Conservation (phyloP, 495 filamentous ascomycete species). For the Penicillium riverlandense region DNA sequence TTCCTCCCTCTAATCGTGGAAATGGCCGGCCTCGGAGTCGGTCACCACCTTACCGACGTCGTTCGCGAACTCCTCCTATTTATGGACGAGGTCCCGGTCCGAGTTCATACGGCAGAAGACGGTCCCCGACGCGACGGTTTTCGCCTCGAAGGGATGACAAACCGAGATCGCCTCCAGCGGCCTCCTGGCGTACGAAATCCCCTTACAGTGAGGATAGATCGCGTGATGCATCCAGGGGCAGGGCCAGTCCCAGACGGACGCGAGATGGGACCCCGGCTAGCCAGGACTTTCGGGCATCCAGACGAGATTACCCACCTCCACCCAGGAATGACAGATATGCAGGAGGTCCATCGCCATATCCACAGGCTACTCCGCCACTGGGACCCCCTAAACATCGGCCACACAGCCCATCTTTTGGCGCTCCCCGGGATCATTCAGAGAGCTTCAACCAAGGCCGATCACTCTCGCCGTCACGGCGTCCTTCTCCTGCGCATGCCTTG, state of each 20-base stretch:
- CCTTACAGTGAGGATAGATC: constrained; percentile 29
- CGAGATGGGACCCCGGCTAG: constrained; percentile 25
- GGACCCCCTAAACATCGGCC: neutral
- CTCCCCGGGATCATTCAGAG: constrained; percentile 5
- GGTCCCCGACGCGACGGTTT: constrained; percentile 36
- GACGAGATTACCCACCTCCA: constrained; percentile 13
- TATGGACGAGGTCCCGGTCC: constrained; percentile 29
- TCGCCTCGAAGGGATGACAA: constrained; percentile 43
- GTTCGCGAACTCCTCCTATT: constrained; percentile 40
- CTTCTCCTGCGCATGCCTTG: constrained; percentile 15
- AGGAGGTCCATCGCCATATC: constrained; percentile 19
- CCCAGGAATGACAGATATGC: constrained; percentile 13
- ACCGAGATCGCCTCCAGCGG: constrained; percentile 30
- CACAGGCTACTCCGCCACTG: neutral
- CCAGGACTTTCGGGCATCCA: constrained; percentile 18
- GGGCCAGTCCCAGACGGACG: constrained; percentile 24
- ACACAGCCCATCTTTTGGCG: constrained; percentile 7
- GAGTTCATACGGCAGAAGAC: constrained; percentile 26
- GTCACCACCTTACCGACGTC: constrained; percentile 37
- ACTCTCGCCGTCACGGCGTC: constrained; percentile 6
- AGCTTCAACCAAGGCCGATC: constrained; percentile 3
- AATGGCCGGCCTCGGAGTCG: constrained; percentile 37
- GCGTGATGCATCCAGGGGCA: constrained; percentile 26
- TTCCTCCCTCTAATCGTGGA: constrained; percentile 29
- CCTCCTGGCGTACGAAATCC: constrained; percentile 38